Conservation (phyloP, 192 early-diverging fungal genomes). For the Neocallimastix lanati region DNA sequence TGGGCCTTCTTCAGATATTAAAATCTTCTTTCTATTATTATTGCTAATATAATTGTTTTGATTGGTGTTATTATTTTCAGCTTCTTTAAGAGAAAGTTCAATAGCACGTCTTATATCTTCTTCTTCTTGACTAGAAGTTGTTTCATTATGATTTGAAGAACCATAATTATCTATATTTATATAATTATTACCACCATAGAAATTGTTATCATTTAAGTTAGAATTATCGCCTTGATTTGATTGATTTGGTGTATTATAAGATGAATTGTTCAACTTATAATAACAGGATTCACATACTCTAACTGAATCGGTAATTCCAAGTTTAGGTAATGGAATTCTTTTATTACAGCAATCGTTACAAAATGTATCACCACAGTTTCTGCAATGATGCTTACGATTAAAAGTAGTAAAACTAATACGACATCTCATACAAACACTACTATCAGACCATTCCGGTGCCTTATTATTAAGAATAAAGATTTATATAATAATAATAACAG, state of each 20-base stretch:
- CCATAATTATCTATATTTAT: neutral
- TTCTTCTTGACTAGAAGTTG: conserved; percentile 45
- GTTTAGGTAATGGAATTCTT: conserved; percentile 56
- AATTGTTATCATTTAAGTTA: neutral
- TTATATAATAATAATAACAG: no score
- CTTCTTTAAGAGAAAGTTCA: conserved; percentile 69
- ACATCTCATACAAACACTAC: conserved; percentile 84
- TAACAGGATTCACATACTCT: conserved; percentile 92
- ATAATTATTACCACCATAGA: neutral
- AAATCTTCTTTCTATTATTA: conserved; percentile 16
- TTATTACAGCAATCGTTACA: conserved; percentile 88
- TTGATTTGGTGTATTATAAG: neutral
- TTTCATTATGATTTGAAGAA: neutral
- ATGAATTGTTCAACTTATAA: conserved; percentile 36
- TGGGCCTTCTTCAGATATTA: neutral
- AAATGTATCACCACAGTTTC: conserved; percentile 87
- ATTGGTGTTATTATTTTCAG: conserved; percentile 11
- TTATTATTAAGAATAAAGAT: conserved; percentile 3
- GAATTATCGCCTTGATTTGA: neutral
- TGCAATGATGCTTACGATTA: conserved; percentile 96
- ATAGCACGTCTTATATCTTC: conserved; percentile 85
- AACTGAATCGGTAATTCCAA: conserved; percentile 75
- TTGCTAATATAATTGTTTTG: conserved; percentile 16
- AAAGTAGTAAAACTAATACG: conserved; percentile 79
- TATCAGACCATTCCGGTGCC: conserved; percentile 94